These are phyloP conservation scores for Apophysomyces sp. DNA, from an alignment of 371 early-diverging fungal genomes.

Conservation along the genomic window DNA sequence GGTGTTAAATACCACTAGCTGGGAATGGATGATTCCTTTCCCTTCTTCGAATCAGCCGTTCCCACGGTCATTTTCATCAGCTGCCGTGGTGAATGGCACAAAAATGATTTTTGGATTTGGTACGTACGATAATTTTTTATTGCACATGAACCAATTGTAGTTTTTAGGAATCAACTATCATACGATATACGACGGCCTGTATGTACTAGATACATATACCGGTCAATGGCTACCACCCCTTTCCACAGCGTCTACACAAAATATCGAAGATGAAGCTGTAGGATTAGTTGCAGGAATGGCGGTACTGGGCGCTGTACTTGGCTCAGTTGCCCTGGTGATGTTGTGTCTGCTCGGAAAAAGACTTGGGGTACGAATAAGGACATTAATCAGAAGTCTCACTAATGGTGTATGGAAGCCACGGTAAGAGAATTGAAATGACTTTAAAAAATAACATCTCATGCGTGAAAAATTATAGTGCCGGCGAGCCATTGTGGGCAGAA, in stretches of 20 bases:
- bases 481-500: conserved; percentile 41
- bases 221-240: conserved; percentile 16
- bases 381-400: not conserved
- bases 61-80: conserved; percentile 30
- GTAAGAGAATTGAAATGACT: conserved; percentile 4
- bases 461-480: conserved; percentile 13
- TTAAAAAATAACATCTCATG: not conserved
- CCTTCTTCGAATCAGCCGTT: conserved; percentile 30
- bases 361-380: not conserved
- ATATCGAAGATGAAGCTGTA: not conserved
- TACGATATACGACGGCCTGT: conserved; percentile 30
- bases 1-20: conserved; percentile 16
- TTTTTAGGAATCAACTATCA: conserved; percentile 29
- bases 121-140: not conserved
- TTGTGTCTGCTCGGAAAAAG: conserved; percentile 2
- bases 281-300: conserved; percentile 8
- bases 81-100: conserved; percentile 22
- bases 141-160: not conserved
- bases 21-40: conserved; percentile 28
- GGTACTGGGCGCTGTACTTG: conserved; percentile 1
- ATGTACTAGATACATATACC: conserved; percentile 20
- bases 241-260: not conserved
- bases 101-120: conserved; percentile 33
- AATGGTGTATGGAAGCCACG: conserved; percentile 27
- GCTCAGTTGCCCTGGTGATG: not conserved